phyloP scores from a whole-genome alignment of 108 stramenopile genomes.

The Chaetoceros tenuissimus region DNA sequence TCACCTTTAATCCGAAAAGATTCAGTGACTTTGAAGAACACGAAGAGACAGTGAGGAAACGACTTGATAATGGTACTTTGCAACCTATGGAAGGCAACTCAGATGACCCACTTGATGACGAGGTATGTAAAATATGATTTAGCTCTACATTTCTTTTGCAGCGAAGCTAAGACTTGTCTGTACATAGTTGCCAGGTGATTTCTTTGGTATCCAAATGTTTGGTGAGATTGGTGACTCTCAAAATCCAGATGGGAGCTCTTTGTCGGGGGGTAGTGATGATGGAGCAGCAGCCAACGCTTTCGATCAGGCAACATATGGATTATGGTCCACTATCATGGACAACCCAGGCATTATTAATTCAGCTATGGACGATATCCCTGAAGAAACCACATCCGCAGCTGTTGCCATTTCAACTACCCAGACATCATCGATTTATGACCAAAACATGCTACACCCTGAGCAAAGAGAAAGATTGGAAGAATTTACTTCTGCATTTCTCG shows the following conservation, averaged over 20 bases:
- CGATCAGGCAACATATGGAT: conserved; percentile 81
- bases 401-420: not conserved
- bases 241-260: not conserved
- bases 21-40: not conserved
- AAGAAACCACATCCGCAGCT: not conserved
- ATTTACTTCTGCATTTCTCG: conserved; percentile 85
- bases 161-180: no score
- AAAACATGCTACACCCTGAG: conserved; percentile 18
- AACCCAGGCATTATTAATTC: conserved; percentile 22
- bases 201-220: conserved; percentile 81
- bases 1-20: conserved; percentile 9
- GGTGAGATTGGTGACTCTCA: conserved; percentile 18
- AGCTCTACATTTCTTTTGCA: no score
- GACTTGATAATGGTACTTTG: no score
- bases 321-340: conserved; percentile 85
- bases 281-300: conserved; percentile 38
- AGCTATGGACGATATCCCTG: not conserved
- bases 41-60: conserved; percentile 2
- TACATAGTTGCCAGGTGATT: conserved; percentile 43
- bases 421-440: conserved; percentile 11
- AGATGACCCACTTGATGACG: not conserved
- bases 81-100: no score
- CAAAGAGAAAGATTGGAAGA: conserved; percentile 77
- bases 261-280: conserved; percentile 5
- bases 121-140: conserved; percentile 3